Percentiles rank a stretch among this genome's conserved stretches.
Evolutionary conservation across 2,329 filamentous ascomycete species (phyloP).

Genomic region (Pestalotiopsis sp.): DNA sequence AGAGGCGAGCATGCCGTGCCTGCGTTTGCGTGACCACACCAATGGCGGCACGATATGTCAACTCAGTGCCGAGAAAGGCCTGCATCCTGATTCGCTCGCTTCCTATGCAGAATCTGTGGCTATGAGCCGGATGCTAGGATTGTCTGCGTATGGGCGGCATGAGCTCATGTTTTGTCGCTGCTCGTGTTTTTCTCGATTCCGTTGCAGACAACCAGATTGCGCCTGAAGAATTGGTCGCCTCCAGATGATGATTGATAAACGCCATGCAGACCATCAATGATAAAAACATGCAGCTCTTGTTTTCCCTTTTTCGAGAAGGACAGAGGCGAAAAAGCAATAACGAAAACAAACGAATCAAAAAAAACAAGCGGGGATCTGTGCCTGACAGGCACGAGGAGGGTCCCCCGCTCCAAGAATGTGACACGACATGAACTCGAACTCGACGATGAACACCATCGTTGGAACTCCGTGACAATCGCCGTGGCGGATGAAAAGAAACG

Average conservation of each 20-base stretch:
- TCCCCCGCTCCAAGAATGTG: neutral
- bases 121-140: neutral
- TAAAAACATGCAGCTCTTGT: neutral
- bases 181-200: neutral
- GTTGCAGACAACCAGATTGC: no score
- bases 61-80: neutral
- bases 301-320: neutral
- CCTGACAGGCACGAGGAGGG: neutral
- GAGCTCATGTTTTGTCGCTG: neutral
- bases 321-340: neutral
- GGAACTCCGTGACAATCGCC: constrained; percentile 25
- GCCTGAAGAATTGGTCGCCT: no score
- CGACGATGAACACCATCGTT: constrained; percentile 19
- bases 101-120: neutral
- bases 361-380: neutral
- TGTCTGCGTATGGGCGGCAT: neutral
- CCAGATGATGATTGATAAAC: neutral
- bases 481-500: constrained; percentile 14
- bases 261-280: neutral
- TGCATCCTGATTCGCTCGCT: neutral
- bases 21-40: constrained; percentile 8
- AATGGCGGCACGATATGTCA: constrained; percentile 1
- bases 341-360: neutral
- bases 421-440: neutral
- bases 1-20: constrained; percentile 4